Evolutionary conservation across 768 basidiomycete genomes (phyloP).

Genomic region (Boletus pseudopeckii): DNA sequence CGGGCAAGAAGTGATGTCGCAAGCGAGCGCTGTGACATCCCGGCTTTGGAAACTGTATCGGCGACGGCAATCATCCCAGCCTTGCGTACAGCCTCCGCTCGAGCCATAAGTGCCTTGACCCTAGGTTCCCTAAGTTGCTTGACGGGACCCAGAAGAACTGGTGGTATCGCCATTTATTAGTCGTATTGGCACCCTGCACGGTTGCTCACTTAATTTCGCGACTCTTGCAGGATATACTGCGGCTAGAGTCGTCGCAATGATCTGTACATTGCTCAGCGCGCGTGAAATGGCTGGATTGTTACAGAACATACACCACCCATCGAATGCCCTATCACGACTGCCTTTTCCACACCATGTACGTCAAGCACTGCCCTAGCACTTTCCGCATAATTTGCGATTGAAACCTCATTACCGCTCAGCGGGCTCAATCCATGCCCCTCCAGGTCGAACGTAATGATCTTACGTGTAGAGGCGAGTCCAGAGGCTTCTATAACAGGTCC

Average conservation of each 20-base stretch:
- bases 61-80: conserved; percentile 8
- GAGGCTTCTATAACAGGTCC: conserved; percentile 10
- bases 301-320: conserved; percentile 5
- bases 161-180: not conserved
- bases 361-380: conserved; percentile 10
- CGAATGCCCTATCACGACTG: conserved; percentile 4
- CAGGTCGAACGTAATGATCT: conserved; percentile 12
- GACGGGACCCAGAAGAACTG: not conserved
- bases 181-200: not conserved
- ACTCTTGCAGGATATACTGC: conserved; percentile 2
- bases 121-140: not conserved
- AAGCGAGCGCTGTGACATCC: conserved; percentile 2
- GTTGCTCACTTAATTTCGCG: not conserved
- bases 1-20: not conserved
- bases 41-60: not conserved
- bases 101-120: not conserved
- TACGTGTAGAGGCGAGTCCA: conserved; percentile 8
- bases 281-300: not conserved
- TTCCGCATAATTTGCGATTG: conserved; percentile 13
- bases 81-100: conserved; percentile 1
- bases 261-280: not conserved
- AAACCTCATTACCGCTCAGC: conserved; percentile 11
- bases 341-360: conserved; percentile 3
- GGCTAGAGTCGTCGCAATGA: not conserved
- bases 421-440: conserved; percentile 10